Evolutionary conservation across 495 filamentous ascomycete genomes (phyloP).

Genomic region (Niebla homalea): DNA sequence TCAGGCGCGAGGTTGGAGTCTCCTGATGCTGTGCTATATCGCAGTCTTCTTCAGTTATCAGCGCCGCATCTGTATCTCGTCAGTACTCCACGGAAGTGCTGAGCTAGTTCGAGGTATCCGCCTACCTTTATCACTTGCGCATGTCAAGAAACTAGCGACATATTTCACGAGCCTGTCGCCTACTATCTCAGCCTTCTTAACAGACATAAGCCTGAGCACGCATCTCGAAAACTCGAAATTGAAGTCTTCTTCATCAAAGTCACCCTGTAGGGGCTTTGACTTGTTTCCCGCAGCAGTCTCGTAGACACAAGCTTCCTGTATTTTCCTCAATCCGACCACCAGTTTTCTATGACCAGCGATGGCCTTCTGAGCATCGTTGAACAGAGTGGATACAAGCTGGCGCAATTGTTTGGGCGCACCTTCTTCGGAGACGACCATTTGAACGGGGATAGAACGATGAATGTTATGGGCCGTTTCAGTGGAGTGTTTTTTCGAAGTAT

Average conservation of each 20-base stretch:
- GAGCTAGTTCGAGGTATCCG: conserved; percentile 22
- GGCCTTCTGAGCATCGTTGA: conserved; percentile 75
- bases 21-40: conserved; percentile 44
- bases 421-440: conserved; percentile 58
- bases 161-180: conserved; percentile 80
- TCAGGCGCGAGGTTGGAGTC: conserved; percentile 69
- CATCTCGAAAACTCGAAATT: conserved; percentile 73
- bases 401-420: conserved; percentile 57
- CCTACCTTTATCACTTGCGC: conserved; percentile 72
- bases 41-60: conserved; percentile 29
- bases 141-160: conserved; percentile 67
- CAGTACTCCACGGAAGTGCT: not conserved
- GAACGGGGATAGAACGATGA: conserved; percentile 39
- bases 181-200: conserved; percentile 85
- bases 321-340: conserved; percentile 67
- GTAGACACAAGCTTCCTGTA: conserved; percentile 74
- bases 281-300: conserved; percentile 31
- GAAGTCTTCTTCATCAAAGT: conserved; percentile 72
- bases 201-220: conserved; percentile 62
- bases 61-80: conserved; percentile 28
- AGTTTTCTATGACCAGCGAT: conserved; percentile 84
- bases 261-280: conserved; percentile 31
- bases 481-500: conserved; percentile 42
- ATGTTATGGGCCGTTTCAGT: conserved; percentile 33
- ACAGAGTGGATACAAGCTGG: conserved; percentile 62